Evolutionary conservation across 768 basidiomycete genomes (phyloP).

Genomic region (Cytidiella melzeri): DNA sequence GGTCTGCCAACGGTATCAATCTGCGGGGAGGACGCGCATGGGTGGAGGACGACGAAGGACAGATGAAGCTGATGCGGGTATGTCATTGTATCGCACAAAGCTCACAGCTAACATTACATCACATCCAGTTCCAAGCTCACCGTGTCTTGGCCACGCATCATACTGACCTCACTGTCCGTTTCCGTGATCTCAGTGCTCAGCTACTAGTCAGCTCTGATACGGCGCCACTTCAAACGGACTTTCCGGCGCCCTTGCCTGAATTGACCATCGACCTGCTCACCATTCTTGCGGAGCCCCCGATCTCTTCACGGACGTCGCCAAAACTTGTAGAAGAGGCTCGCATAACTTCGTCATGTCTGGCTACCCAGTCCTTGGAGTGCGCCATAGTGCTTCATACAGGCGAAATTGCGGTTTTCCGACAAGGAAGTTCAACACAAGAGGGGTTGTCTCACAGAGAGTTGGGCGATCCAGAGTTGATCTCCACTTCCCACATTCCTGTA

Average conservation of each 20-base stretch:
- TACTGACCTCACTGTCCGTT: constrained; percentile 56
- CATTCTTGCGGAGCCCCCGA: constrained; percentile 40
- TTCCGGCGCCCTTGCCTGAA: constrained; percentile 56
- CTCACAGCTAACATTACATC: background rate
- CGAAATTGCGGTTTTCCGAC: constrained; percentile 47
- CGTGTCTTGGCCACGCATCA: constrained; percentile 62
- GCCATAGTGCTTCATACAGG: constrained; percentile 49
- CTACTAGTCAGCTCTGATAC: constrained; percentile 44
- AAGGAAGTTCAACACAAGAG: constrained; percentile 18
- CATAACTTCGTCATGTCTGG: constrained; percentile 43
- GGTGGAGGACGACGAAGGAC: constrained; percentile 43
- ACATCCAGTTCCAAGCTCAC: constrained; percentile 49
- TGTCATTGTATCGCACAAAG: constrained; percentile 8
- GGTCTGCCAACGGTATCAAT: constrained; percentile 12
- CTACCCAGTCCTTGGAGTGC: constrained; percentile 52
- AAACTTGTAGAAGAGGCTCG: constrained; percentile 23
- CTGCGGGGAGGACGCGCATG: constrained; percentile 53
- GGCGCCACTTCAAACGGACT: constrained; percentile 51
- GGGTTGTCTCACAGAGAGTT: constrained; percentile 18
- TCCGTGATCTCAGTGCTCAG: constrained; percentile 71
- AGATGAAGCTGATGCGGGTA: constrained; percentile 53
- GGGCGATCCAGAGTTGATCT: constrained; percentile 44
- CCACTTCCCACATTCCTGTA: constrained; percentile 44
- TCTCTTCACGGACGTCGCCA: constrained; percentile 25
- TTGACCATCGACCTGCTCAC: constrained; percentile 55